phyloP scores from a whole-genome alignment of 768 basidiomycete species.

The Tulasnella sp. region DNA sequence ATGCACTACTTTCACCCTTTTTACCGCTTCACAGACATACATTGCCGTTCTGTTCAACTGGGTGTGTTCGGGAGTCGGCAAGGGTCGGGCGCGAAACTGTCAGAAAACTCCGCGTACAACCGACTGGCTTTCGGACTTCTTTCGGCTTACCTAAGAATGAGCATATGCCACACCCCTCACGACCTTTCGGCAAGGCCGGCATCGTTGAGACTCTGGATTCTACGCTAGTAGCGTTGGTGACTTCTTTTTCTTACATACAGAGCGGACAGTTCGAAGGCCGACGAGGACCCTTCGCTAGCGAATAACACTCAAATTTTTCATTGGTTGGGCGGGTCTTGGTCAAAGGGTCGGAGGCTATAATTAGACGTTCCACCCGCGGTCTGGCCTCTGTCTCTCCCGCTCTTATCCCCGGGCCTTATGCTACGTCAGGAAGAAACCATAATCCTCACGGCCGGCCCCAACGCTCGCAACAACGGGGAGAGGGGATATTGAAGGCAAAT shows the following conservation, averaged over 20 bases:
- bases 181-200: neutral
- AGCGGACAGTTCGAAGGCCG: neutral
- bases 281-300: neutral
- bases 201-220: neutral
- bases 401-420: neutral
- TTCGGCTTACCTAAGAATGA: neutral
- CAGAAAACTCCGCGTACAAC: neutral
- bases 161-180: neutral
- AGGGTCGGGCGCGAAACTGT: neutral
- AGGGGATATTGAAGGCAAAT: neutral
- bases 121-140: slow-evolving; percentile 2
- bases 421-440: neutral
- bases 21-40: neutral
- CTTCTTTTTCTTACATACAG: neutral
- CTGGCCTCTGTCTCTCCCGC: neutral
- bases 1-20: neutral
- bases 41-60: too few species aligned
- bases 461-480: neutral
- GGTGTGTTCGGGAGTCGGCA: neutral
- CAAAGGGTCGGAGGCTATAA: neutral
- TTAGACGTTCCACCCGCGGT: neutral
- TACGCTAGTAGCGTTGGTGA: neutral
- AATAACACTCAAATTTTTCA: neutral
- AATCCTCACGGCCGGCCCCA: neutral
- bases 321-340: neutral